Conservation (phyloP, 352 stramenopile species). For the Globisporangium splendens region DNA sequence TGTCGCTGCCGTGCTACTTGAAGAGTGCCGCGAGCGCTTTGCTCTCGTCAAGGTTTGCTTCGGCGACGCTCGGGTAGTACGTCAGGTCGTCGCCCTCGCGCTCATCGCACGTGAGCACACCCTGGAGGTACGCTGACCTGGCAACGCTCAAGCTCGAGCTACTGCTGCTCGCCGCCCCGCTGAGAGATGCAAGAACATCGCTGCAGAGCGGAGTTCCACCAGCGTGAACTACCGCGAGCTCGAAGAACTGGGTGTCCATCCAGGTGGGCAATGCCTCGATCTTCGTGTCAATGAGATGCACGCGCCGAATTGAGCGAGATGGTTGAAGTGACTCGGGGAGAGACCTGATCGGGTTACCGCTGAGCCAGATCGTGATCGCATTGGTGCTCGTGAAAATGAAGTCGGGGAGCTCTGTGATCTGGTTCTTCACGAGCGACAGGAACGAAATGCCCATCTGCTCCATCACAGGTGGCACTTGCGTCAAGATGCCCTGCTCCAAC, state of each 20-base stretch:
- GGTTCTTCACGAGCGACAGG: constrained; percentile 22
- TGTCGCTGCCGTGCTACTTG: no score
- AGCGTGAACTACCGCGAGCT: not conserved
- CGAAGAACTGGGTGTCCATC: constrained; percentile 14
- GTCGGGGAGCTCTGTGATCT: constrained; percentile 9
- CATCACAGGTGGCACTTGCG: constrained; percentile 12
- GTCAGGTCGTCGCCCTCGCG: constrained; percentile 9
- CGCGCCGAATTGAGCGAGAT: constrained; percentile 7
- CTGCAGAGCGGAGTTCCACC: constrained; percentile 11
- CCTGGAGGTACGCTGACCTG: not conserved
- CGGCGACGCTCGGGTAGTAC: constrained; percentile 14
- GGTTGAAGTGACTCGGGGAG: constrained; percentile 13
- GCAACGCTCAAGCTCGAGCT: no score
- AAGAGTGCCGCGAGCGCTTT: no score
- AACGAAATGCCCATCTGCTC: constrained; percentile 16
- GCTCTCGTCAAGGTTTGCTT: constrained; percentile 2
- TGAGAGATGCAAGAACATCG: constrained; percentile 1
- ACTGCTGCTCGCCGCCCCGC: not conserved
- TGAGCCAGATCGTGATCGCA: constrained; percentile 15
- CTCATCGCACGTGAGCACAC: constrained; percentile 4
- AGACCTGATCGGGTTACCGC: constrained; percentile 18
- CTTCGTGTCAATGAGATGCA: constrained; percentile 8
- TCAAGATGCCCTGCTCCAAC: constrained; percentile 22
- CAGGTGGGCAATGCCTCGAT: constrained; percentile 4
- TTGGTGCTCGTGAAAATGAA: constrained; percentile 12